Conservation (phyloP, 176 grass and related monocot species). For the Urochloa ruziziensis region DNA sequence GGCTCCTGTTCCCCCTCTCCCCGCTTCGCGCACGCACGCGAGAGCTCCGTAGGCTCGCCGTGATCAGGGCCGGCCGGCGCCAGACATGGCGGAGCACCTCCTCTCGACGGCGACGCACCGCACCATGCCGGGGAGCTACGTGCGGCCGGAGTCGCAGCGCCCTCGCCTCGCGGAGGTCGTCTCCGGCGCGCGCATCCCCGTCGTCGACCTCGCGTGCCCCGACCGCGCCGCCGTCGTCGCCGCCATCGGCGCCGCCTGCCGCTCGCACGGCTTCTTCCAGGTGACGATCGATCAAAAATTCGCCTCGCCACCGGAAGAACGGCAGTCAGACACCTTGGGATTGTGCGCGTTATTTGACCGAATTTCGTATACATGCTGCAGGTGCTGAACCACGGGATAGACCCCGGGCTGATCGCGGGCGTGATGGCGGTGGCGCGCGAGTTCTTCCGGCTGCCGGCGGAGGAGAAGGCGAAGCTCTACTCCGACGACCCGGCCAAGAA, state of each 20-base stretch:
- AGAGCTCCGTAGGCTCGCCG: background rate
- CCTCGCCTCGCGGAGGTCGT: conserved; percentile 52
- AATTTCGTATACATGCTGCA: background rate
- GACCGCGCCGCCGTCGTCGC: conserved; percentile 17
- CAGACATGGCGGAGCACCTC: conserved; percentile 49
- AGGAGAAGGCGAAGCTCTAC: conserved; percentile 80
- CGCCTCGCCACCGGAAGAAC: background rate
- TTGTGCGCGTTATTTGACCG: too few relatives aligned
- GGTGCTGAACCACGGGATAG: conserved; percentile 68
- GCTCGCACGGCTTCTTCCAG: conserved; percentile 71
- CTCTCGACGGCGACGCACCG: conserved; percentile 48
- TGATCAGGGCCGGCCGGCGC: background rate
- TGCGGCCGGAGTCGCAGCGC: conserved; percentile 57
- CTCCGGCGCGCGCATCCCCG: conserved; percentile 49
- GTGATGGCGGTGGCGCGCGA: conserved; percentile 48
- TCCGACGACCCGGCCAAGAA: conserved; percentile 79
- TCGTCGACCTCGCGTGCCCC: conserved; percentile 49
- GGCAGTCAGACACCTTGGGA: too few relatives aligned
- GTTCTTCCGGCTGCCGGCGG: conserved; percentile 60
- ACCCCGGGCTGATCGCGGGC: background rate
- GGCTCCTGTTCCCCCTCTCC: background rate
- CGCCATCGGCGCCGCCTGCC: conserved; percentile 51
- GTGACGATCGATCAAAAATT: background rate
- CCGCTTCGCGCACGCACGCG: background rate
- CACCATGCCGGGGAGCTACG: conserved; percentile 46